These are phyloP conservation scores for Cryptococcus jaspeensis DNA, from an alignment of 1,284 basidiomycete genomes.

Conservation along the genomic window DNA sequence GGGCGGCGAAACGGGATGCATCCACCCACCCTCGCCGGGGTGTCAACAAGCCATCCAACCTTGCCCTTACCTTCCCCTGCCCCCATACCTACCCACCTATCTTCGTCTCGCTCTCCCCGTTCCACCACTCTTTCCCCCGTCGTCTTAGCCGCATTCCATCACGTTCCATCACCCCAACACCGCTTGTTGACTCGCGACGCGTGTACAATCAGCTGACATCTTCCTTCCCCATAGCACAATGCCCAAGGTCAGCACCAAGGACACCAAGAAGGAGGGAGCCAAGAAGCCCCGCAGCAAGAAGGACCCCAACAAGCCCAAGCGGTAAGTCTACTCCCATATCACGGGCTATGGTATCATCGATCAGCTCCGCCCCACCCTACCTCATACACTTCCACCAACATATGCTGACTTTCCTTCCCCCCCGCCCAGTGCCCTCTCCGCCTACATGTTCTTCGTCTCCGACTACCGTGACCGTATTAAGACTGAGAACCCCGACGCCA, in stretches of 20 bases:
- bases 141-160: no score
- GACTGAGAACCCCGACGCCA: slow-evolving; percentile 88
- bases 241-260: slow-evolving; percentile 69
- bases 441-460: slow-evolving; percentile 98
- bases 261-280: slow-evolving; percentile 54
- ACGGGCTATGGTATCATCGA: neutral
- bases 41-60: neutral
- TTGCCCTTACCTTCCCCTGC: neutral
- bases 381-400: neutral
- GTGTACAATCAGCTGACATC: neutral
- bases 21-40: neutral
- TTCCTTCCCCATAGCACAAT: slow-evolving; percentile 51
- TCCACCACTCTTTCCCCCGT: neutral
- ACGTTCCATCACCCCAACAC: no score
- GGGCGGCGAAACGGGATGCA: neutral
- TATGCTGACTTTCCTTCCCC: neutral
- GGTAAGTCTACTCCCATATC: slow-evolving; percentile 29
- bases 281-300: slow-evolving; percentile 49
- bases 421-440: slow-evolving; percentile 71
- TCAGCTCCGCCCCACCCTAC: neutral
- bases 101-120: neutral
- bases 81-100: neutral
- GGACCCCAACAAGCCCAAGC: slow-evolving; percentile 50
- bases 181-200: neutral
- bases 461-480: slow-evolving; percentile 95